Percentiles rank a stretch among this genome's conserved stretches.
Conservation (phyloP, 768 basidiomycete genomes). For the Mycena floridula region DNA sequence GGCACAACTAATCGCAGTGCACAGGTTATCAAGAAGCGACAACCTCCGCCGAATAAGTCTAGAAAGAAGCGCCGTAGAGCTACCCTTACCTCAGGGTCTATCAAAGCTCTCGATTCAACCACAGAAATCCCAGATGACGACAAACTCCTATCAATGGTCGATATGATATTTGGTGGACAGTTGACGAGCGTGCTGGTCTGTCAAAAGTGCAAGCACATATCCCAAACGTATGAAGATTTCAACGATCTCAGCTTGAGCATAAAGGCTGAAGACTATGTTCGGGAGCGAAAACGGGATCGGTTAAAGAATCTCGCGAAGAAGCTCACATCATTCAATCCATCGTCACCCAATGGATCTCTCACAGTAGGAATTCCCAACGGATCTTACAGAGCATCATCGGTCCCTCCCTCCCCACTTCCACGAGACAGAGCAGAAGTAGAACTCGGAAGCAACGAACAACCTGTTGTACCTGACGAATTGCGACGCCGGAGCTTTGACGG, state of each 20-base stretch:
- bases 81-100: slow-evolving; percentile 5
- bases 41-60: slow-evolving; percentile 34
- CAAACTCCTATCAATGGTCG: slow-evolving; percentile 65
- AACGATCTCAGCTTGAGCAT: slow-evolving; percentile 90
- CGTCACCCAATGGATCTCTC: slow-evolving; percentile 8
- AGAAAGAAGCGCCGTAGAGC: slow-evolving; percentile 35
- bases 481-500: slow-evolving; percentile 41
- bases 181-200: slow-evolving; percentile 91
- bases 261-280: slow-evolving; percentile 72
- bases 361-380: background rate
- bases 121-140: slow-evolving; percentile 27
- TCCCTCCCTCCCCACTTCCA: slow-evolving; percentile 5
- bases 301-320: slow-evolving; percentile 70
- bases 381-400: slow-evolving; percentile 11
- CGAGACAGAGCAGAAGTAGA: background rate
- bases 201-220: slow-evolving; percentile 89
- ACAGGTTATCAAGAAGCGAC: slow-evolving; percentile 75
- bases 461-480: slow-evolving; percentile 25
- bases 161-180: slow-evolving; percentile 87
- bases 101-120: slow-evolving; percentile 3
- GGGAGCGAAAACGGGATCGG: slow-evolving; percentile 70
- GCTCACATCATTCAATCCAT: slow-evolving; percentile 35
- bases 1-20: background rate
- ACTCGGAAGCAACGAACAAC: slow-evolving; percentile 27
- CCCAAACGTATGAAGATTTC: slow-evolving; percentile 90